phyloP scores from a whole-genome alignment of 108 stramenopile genomes.

The Nannochloropsis oceanica region DNA sequence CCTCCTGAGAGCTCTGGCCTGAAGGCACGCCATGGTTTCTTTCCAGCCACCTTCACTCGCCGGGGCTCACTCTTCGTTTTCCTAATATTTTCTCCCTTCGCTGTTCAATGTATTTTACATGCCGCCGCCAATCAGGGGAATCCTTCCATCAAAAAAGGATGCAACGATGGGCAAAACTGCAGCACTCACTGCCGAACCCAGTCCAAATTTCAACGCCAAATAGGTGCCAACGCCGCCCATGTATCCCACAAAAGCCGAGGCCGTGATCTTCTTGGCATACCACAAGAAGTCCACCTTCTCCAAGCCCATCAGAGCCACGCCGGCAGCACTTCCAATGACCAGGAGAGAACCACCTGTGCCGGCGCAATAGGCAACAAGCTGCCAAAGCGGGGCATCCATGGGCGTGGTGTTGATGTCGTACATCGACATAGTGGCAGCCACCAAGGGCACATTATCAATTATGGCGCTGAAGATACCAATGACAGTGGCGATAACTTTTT shows the following conservation, averaged over 20 bases:
- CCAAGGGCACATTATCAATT: slow-evolving; percentile 82
- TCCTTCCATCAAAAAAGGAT: not conserved
- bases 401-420: slow-evolving; percentile 67
- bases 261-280: slow-evolving; percentile 70
- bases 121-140: not conserved
- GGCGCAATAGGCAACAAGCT: slow-evolving; percentile 80
- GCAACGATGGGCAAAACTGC: not conserved
- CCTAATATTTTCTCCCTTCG: too few species aligned
- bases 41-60: too few species aligned
- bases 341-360: slow-evolving; percentile 84
- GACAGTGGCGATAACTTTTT: slow-evolving; percentile 78
- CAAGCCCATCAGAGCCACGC: slow-evolving; percentile 81
- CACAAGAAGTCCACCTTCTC: slow-evolving; percentile 88
- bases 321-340: slow-evolving; percentile 76
- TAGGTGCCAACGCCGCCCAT: slow-evolving; percentile 77
- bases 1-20: too few species aligned
- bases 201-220: not conserved
- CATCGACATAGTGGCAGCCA: slow-evolving; percentile 88
- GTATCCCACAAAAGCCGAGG: slow-evolving; percentile 69
- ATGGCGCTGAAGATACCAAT: slow-evolving; percentile 77
- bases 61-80: too few species aligned
- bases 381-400: slow-evolving; percentile 77
- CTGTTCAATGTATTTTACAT: not conserved
- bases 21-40: too few species aligned
- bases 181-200: not conserved